A percentile compares a stretch with the other conserved stretches of the same genome.
Evolutionary conservation across 2,329 filamentous ascomycete genomes (phyloP).

Genomic region (Fusarium sp.): DNA sequence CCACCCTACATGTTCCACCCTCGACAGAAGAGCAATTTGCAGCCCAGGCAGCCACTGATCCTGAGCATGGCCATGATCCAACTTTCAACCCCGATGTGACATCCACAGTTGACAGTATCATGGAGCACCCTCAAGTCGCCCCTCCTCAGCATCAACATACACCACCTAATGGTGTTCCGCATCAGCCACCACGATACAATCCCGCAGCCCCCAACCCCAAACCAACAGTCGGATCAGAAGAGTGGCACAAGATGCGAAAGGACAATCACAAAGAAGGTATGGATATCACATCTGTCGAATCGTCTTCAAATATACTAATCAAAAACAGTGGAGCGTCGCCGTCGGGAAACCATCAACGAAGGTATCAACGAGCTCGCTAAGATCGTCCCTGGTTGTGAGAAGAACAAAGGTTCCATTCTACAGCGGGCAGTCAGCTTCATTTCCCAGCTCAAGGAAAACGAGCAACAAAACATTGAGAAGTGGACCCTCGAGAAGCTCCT

Average conservation of each 20-base stretch:
- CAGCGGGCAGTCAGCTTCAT: conserved; percentile 95
- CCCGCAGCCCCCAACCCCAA: conserved; percentile 64
- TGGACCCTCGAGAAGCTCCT: conserved; percentile 92
- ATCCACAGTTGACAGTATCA: conserved; percentile 43
- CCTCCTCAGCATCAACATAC: conserved; percentile 45
- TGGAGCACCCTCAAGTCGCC: conserved; percentile 40
- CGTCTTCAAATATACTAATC: conserved; percentile 35
- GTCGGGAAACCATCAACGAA: conserved; percentile 98
- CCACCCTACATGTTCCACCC: conserved; percentile 65
- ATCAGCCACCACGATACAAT: conserved; percentile 48
- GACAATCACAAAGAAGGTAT: conserved; percentile 99
- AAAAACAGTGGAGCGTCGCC: conserved; percentile 84
- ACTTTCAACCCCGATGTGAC: conserved; percentile 47
- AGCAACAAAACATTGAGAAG: conserved; percentile 92
- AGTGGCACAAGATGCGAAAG: conserved; percentile 97
- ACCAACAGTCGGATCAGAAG: conserved; percentile 91
- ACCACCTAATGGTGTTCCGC: conserved; percentile 53
- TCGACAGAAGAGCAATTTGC: conserved; percentile 69
- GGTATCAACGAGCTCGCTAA: conserved; percentile 98
- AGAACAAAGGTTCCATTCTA: conserved; percentile 98
- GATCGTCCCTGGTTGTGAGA: conserved; percentile 96
- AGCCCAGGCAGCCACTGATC: conserved; percentile 55
- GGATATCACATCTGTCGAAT: conserved; percentile 38
- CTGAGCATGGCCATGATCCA: conserved; percentile 47
- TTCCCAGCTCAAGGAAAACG: conserved; percentile 91